Conservation (phyloP, 1,139 yeast genomes). For the Martiniozyma asiatica region DNA sequence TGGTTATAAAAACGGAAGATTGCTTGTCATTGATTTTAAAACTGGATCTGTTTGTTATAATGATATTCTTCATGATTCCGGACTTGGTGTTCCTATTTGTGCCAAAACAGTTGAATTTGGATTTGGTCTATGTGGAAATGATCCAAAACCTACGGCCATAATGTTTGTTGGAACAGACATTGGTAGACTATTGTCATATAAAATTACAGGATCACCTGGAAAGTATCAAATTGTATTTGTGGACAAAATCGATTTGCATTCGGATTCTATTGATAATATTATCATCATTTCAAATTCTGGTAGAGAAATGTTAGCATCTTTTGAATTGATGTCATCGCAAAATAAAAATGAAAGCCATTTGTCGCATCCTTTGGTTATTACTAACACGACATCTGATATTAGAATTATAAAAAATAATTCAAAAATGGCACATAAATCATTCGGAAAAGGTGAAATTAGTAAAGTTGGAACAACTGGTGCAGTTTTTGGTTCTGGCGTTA, state of each 20-base stretch:
- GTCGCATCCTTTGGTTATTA: constrained; percentile 43
- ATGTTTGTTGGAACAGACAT: constrained; percentile 67
- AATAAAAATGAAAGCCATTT: constrained; percentile 33
- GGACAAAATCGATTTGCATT: constrained; percentile 37
- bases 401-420: constrained; percentile 52
- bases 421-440: constrained; percentile 47
- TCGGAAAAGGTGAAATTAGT: constrained; percentile 33
- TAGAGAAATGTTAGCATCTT: constrained; percentile 49
- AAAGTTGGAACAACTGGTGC: constrained; percentile 47
- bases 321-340: constrained; percentile 36
- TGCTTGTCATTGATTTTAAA: constrained; percentile 69
- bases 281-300: constrained; percentile 53
- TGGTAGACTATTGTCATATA: constrained; percentile 63
- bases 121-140: constrained; percentile 46
- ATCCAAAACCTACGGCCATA: constrained; percentile 57
- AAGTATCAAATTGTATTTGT: constrained; percentile 52
- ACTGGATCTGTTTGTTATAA: constrained; percentile 69
- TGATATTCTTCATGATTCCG: constrained; percentile 31
- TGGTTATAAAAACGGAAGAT: constrained; percentile 65
- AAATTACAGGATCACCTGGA: constrained; percentile 59
- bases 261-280: constrained; percentile 42
- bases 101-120: constrained; percentile 62
- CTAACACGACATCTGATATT: constrained; percentile 50
- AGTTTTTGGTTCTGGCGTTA: constrained; percentile 15
- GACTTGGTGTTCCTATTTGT: constrained; percentile 25